A percentile compares a stretch with the other conserved stretches of the same genome.
Conservation (phyloP, 805 yeast genomes). For the Sugiyamaella smithiae region DNA sequence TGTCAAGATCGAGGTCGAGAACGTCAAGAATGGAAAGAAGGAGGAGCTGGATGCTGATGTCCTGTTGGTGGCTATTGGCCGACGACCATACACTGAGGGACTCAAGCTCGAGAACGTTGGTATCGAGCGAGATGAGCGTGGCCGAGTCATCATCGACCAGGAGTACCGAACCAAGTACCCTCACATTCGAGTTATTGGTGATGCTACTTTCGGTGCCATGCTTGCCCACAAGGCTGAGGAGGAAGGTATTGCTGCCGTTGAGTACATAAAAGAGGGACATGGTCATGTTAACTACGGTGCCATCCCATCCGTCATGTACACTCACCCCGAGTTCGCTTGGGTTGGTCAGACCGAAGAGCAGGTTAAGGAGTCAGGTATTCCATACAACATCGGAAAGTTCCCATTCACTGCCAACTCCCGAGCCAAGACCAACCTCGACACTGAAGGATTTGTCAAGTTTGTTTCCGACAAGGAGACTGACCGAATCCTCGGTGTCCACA, state of each 20-base stretch:
- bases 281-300: slow-evolving; percentile 98
- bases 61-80: slow-evolving; percentile 94
- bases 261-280: slow-evolving; percentile 85
- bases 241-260: slow-evolving; percentile 98
- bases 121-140: slow-evolving; percentile 85
- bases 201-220: slow-evolving; percentile 98
- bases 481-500: slow-evolving; percentile 93
- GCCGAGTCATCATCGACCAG: slow-evolving; percentile 90
- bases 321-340: slow-evolving; percentile 99
- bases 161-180: slow-evolving; percentile 89
- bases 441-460: slow-evolving; percentile 96
- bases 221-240: slow-evolving; percentile 99
- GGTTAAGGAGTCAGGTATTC: slow-evolving; percentile 86
- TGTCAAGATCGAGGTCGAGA: slow-evolving; percentile 85
- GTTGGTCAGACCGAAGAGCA: slow-evolving; percentile 96
- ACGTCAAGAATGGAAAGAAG: slow-evolving; percentile 79
- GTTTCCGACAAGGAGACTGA: slow-evolving; percentile 96
- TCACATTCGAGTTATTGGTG: slow-evolving; percentile 97
- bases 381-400: slow-evolving; percentile 94
- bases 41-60: slow-evolving; percentile 86
- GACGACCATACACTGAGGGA: slow-evolving; percentile 95
- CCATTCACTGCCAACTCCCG: slow-evolving; percentile 99
- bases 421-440: slow-evolving; percentile 96
- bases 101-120: slow-evolving; percentile 86
- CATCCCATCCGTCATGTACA: slow-evolving; percentile 98